Evolutionary conservation across 345 rosid species (phyloP), one percentile per base, ranked within the genome.

Genomic region (Eucalyptus polybractea): DNA sequence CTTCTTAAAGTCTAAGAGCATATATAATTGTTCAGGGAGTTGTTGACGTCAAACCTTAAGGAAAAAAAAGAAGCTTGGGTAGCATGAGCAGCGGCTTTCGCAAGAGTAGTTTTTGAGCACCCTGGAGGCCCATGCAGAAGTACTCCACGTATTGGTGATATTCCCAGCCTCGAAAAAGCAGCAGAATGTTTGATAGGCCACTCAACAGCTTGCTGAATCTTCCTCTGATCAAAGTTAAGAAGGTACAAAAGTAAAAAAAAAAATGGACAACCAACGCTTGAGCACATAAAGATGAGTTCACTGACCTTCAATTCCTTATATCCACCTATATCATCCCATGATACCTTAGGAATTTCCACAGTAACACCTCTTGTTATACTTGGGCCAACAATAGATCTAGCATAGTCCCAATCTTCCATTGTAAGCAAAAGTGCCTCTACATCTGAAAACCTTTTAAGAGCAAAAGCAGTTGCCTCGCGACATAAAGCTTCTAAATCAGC

Each of bases 111-210:
- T 94, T 98, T 98, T 31, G 98, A 98, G 94, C 99, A 98, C 90
- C 99, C 99, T 12, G 99, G 99, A 89, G 98, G 99, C 92, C 98
- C 99, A 92, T 98, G 99, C 60, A 98, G 92, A 88, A 97, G 98
- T 86, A 95, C 93, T 87, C 99, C 98, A 87, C 96, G 96, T 88
- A 96, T 87, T 8, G 99, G 99, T 44, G 97, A 94, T 94, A 96
- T 93, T 65, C 99, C 98, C 92, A 97, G 45, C 92, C 96, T 95
- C 6, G 89, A 91, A 94, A 96, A 96, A 81, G 96, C 94, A 89
- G 91, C 94, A 67, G 97, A 91, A 92, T 96, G 96, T 92, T 94
- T 98, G 80, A 98, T 96, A 51, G 99, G 99, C 99, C 98, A 97
- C 93, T 97, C 99, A 93, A 98, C 96, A 90, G 96, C 97, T 92